phyloP scores from a whole-genome alignment of 2,329 filamentous ascomycete species.

The Arthrobotrys pseudoclavata region DNA sequence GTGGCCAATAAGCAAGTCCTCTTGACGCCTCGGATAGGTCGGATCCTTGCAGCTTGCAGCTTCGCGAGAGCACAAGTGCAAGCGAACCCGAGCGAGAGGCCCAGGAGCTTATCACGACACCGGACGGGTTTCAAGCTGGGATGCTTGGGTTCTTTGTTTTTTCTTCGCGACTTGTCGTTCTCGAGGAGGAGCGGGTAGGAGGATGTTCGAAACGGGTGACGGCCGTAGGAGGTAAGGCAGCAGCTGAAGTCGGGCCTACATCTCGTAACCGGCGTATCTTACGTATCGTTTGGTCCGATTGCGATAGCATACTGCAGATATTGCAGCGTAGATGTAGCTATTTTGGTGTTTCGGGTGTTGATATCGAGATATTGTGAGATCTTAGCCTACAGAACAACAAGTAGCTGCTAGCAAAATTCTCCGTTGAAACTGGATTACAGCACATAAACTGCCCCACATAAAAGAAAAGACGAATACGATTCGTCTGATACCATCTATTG shows the following conservation, averaged over 20 bases:
- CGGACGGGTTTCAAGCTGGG: slow-evolving; percentile 10
- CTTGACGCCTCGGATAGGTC: slow-evolving; percentile 7
- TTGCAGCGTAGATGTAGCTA: not conserved
- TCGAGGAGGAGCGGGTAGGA: not conserved
- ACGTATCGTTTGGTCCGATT: not conserved
- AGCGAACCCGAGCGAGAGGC: slow-evolving; percentile 27
- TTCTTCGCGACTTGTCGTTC: not conserved
- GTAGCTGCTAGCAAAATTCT: not conserved
- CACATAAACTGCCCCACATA: not conserved
- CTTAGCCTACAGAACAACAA: not conserved
- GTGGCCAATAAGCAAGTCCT: not conserved
- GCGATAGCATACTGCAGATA: not conserved
- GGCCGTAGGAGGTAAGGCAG: slow-evolving; percentile 10
- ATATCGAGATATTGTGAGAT: not conserved
- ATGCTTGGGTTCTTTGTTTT: slow-evolving; percentile 1
- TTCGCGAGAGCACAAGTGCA: slow-evolving; percentile 3
- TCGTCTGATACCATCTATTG: not conserved
- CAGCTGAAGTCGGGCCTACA: slow-evolving; percentile 4
- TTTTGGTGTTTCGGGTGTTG: not conserved
- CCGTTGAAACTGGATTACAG: not conserved
- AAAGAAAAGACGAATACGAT: not conserved
- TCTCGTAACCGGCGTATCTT: not conserved
- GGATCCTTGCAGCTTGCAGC: slow-evolving; percentile 11
- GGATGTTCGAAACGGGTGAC: not conserved
- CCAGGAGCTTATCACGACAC: slow-evolving; percentile 21